phyloP scores from a whole-genome alignment of 495 filamentous ascomycete species.

The Neurospora sp. region DNA sequence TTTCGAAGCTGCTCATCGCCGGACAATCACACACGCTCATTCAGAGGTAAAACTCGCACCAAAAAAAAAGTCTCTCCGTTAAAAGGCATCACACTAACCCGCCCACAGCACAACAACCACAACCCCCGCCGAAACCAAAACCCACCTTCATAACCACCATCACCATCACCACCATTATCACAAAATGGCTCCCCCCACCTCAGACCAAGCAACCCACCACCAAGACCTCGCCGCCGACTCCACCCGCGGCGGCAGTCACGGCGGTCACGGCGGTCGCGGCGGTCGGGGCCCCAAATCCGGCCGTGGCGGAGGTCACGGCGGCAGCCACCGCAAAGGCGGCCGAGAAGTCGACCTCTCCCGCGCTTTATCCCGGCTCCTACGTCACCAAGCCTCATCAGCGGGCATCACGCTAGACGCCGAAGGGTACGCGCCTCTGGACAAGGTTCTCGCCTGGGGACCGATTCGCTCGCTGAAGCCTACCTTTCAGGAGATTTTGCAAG shows the following conservation, averaged over 20 bases:
- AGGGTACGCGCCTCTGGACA: slow-evolving; percentile 69
- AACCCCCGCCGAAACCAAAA: background rate
- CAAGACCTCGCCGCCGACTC: background rate
- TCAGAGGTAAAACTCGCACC: background rate
- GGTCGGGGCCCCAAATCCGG: too few relatives aligned
- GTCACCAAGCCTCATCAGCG: slow-evolving; percentile 75
- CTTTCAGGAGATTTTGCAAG: slow-evolving; percentile 59
- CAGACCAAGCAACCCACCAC: background rate
- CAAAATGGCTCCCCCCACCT: background rate
- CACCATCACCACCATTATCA: background rate
- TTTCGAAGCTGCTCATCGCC: background rate
- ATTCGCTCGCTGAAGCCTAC: slow-evolving; percentile 59
- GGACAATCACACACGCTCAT: background rate
- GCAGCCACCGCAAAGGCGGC: slow-evolving; percentile 17
- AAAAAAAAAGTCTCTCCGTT: background rate
- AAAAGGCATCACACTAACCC: background rate
- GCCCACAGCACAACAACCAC: background rate
- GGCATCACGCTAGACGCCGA: slow-evolving; percentile 64
- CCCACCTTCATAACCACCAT: background rate
- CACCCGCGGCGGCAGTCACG: background rate
- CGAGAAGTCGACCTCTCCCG: slow-evolving; percentile 67
- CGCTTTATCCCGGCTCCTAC: slow-evolving; percentile 64
- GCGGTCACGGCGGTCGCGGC: too few relatives aligned
- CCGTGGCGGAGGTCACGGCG: background rate
- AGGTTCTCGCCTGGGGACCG: slow-evolving; percentile 62